Percentiles rank a stretch among this genome's conserved stretches.
Conservation (phyloP, 2,329 filamentous ascomycete genomes). For the Anthostomella pinea region DNA sequence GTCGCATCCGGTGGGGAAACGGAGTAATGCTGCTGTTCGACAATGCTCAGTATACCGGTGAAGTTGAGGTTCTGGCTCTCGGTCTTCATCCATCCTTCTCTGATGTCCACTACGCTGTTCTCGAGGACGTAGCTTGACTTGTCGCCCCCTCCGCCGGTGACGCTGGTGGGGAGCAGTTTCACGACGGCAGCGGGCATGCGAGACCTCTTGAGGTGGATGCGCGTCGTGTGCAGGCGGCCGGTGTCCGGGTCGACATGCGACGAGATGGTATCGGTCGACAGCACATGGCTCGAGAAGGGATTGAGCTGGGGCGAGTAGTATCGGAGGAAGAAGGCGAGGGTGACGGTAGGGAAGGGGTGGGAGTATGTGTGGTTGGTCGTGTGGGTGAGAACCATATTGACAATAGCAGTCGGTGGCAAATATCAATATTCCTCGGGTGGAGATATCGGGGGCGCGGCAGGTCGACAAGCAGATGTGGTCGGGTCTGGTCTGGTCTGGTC, state of each 20-base stretch:
- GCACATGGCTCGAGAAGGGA: slow-evolving; percentile 77
- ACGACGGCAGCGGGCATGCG: slow-evolving; percentile 72
- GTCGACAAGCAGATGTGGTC: background rate
- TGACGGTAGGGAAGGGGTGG: slow-evolving; percentile 81
- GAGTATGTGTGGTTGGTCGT: slow-evolving; percentile 70
- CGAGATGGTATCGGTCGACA: slow-evolving; percentile 79
- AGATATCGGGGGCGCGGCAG: background rate
- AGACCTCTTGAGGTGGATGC: slow-evolving; percentile 78
- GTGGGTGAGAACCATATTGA: slow-evolving; percentile 60
- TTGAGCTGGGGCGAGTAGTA: slow-evolving; percentile 72
- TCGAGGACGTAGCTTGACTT: slow-evolving; percentile 80
- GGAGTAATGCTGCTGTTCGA: slow-evolving; percentile 71
- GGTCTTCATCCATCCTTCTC: slow-evolving; percentile 78
- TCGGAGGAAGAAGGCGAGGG: slow-evolving; percentile 84
- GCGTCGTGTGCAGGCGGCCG: slow-evolving; percentile 72
- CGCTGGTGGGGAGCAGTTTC: slow-evolving; percentile 69
- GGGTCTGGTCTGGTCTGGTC: too few relatives aligned
- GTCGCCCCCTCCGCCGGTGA: slow-evolving; percentile 64
- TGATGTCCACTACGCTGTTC: slow-evolving; percentile 74
- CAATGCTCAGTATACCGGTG: slow-evolving; percentile 73
- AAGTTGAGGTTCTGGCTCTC: slow-evolving; percentile 81
- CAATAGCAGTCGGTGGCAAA: slow-evolving; percentile 2
- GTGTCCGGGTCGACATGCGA: slow-evolving; percentile 70
- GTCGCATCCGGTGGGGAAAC: slow-evolving; percentile 35
- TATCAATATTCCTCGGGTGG: slow-evolving; percentile 7